These are phyloP conservation scores for Trichoderma arundinaceum DNA, from an alignment of 2,329 filamentous ascomycete species.

Conservation along the genomic window DNA sequence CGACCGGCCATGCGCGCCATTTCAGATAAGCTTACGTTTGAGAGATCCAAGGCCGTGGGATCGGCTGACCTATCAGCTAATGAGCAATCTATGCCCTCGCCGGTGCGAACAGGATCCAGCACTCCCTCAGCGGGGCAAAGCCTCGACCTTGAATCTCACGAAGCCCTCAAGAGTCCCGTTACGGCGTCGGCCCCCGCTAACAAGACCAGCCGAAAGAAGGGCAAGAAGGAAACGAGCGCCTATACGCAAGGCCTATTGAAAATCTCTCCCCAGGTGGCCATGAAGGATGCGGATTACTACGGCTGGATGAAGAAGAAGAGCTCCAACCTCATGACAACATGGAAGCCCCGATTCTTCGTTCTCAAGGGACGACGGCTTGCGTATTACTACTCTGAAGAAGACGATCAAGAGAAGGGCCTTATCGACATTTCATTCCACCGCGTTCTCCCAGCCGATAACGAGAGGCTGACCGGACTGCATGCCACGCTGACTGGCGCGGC, in stretches of 20 bases:
- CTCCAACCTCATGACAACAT: slow-evolving; percentile 93
- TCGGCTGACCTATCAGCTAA: slow-evolving; percentile 57
- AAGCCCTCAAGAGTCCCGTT: slow-evolving; percentile 63
- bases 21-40: slow-evolving; percentile 73
- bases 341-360: slow-evolving; percentile 96
- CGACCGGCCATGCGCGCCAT: slow-evolving; percentile 79
- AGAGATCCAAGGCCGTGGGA: slow-evolving; percentile 58
- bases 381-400: slow-evolving; percentile 95
- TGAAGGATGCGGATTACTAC: slow-evolving; percentile 85
- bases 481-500: slow-evolving; percentile 90
- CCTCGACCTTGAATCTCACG: slow-evolving; percentile 79
- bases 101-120: slow-evolving; percentile 77
- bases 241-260: slow-evolving; percentile 87
- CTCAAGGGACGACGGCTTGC: slow-evolving; percentile 88
- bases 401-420: slow-evolving; percentile 89
- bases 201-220: slow-evolving; percentile 67
- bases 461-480: slow-evolving; percentile 87
- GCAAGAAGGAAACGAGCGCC: slow-evolving; percentile 93
- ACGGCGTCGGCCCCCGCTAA: slow-evolving; percentile 55
- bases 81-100: slow-evolving; percentile 64
- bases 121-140: slow-evolving; percentile 69
- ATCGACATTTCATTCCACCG: slow-evolving; percentile 98
- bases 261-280: slow-evolving; percentile 80
- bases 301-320: slow-evolving; percentile 99
- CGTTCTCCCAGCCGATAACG: slow-evolving; percentile 91